Base-by-base conservation (phyloP, 2,329 filamentous ascomycete genomes). In the Colletotrichum nymphaeae region DNA sequence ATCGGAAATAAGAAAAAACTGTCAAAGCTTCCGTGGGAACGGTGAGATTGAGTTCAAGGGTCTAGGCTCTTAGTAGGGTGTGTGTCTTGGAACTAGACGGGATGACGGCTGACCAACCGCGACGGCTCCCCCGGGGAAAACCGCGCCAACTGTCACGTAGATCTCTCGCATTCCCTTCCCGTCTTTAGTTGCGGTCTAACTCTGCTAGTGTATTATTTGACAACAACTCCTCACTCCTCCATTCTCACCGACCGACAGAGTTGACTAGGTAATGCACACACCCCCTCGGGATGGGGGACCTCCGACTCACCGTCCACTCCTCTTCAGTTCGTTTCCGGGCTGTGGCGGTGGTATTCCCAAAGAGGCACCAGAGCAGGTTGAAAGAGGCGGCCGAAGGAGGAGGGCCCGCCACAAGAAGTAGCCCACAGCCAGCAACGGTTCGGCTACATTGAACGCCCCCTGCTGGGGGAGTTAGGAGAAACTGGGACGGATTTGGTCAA, bases 111-210 rank as follows among this genome's bases (percentile, higher is more conserved):
- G 42, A 59, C 69, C 58, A 72, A 69, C 58, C 58, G 42, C 46
- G n/a, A 24, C 58, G 58, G n/a, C 26, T 22, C 32, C n/a, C 14
- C 64, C 52, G 57, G 65, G 16, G 42, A 35, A 26, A 42, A 19
- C 9, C 16, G 19, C 32, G 37, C 26, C 46, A 62, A 62, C 67
- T 62, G 55, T 58, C 24, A 14, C 24, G 46, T 22, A 42, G 46
- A 49, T 30, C 35, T 30, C 35, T 52, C 12, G 42, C 62, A 57
- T 73, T 70, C 70, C 70, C 70, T 73, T 70, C 70, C 70, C 70
- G 66, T 55, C 53, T 35, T 32, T 69, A 60, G 59, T 35, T 19
- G 16, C 12, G 42, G n/a, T 26, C 66, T 60, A 56, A 12, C 9
- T 49, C 7, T 22, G 8, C n/a, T 57, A 69, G 66, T 16, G 11